Evolutionary conservation across 345 rosid genomes (phyloP).

Genomic region (Ceriops tagal): DNA sequence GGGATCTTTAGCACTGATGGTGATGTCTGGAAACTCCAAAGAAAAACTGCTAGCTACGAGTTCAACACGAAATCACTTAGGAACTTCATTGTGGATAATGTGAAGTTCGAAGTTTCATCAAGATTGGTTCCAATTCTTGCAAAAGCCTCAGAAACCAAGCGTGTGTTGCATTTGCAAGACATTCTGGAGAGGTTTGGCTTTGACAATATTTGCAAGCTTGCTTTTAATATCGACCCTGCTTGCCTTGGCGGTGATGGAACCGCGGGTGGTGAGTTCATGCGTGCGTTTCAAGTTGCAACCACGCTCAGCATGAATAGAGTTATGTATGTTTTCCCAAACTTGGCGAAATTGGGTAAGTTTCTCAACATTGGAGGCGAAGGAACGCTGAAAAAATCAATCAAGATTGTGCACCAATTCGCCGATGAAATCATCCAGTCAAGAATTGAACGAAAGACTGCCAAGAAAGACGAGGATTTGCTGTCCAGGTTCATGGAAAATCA

Average conservation of each 20-base stretch:
- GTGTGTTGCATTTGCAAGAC: constrained; percentile 27
- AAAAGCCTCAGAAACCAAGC: constrained; percentile 11
- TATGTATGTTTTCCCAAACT: background rate
- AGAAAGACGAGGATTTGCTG: constrained; percentile 16
- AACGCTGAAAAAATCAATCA: constrained; percentile 5
- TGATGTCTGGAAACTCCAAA: constrained; percentile 36
- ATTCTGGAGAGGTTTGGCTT: constrained; percentile 19
- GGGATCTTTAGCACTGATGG: constrained; percentile 52
- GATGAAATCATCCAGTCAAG: constrained; percentile 16
- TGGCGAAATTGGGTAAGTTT: constrained; percentile 12
- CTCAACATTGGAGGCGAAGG: constrained; percentile 12
- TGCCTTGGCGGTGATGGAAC: constrained; percentile 17
- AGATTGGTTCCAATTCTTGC: constrained; percentile 32
- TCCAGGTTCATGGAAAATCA: constrained; percentile 15
- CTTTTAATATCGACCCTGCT: constrained; percentile 22
- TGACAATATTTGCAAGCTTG: constrained; percentile 31
- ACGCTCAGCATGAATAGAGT: constrained; percentile 23
- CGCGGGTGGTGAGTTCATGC: constrained; percentile 18
- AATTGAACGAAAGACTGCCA: background rate
- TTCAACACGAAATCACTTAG: constrained; percentile 42
- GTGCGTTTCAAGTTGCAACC: constrained; percentile 25
- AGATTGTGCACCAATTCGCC: constrained; percentile 11
- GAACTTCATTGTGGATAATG: constrained; percentile 32
- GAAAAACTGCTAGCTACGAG: constrained; percentile 45
- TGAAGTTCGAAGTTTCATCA: constrained; percentile 25